A percentile compares a stretch with the other conserved stretches of the same genome.
These are phyloP conservation scores for Gossypium raimondii DNA, from an alignment of 345 rosid genomes.

Conservation along the genomic window DNA sequence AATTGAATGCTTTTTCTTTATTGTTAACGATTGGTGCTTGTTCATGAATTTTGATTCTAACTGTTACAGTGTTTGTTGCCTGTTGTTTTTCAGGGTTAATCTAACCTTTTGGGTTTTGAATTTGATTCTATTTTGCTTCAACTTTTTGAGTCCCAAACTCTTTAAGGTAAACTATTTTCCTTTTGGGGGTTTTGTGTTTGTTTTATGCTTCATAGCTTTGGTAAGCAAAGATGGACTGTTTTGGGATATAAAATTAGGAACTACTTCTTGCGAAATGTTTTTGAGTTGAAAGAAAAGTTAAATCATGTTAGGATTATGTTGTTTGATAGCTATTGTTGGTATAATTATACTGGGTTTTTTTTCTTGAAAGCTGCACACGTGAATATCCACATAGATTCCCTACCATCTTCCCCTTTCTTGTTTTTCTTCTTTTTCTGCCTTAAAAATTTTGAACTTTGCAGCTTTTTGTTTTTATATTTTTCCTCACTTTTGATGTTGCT, in stretches of 20 bases:
- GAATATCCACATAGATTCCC: constrained; percentile 26
- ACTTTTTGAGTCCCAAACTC: neutral
- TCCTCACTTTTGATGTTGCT: constrained; percentile 5
- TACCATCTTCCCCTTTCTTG: constrained; percentile 8
- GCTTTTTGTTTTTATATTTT: constrained; percentile 7
- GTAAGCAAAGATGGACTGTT: neutral
- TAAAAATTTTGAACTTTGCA: constrained; percentile 1
- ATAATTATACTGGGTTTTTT: constrained; percentile 5
- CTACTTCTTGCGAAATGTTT: neutral
- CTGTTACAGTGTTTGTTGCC: neutral
- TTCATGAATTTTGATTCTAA: neutral
- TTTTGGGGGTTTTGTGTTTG: neutral
- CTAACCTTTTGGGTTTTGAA: constrained; percentile 4
- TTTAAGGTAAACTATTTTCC: neutral
- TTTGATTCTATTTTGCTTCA: constrained; percentile 12
- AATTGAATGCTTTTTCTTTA: neutral
- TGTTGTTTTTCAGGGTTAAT: neutral
- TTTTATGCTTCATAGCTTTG: neutral
- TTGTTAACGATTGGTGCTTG: neutral
- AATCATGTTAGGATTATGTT: neutral
- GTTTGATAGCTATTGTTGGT: constrained; percentile 13
- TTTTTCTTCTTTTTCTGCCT: constrained; percentile 14
- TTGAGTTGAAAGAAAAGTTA: neutral
- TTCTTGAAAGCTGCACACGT: constrained; percentile 14
- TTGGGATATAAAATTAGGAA: neutral